phyloP scores from a whole-genome alignment of 2,329 filamentous ascomycete genomes.

The Exophiala sideris region DNA sequence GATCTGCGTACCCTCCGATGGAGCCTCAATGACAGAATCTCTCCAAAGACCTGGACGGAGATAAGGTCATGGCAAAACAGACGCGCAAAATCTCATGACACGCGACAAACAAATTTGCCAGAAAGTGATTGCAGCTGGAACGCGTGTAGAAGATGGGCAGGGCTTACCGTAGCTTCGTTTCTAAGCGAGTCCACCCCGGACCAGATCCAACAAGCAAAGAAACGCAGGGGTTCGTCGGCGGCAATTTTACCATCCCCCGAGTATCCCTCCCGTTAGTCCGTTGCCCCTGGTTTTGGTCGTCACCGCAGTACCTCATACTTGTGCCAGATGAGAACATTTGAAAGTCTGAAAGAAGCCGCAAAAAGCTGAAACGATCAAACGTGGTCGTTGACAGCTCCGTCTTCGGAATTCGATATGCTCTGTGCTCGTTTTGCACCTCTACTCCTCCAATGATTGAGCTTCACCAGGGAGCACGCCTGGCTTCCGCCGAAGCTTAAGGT shows the following conservation, averaged over 20 bases:
- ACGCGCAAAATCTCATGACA: slow-evolving; percentile 1
- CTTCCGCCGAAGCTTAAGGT: not conserved
- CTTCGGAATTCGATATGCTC: too few species aligned
- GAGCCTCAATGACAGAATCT: not conserved
- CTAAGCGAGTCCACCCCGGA: not conserved
- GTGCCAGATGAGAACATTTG: too few species aligned
- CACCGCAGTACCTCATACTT: not conserved
- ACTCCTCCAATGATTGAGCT: too few species aligned
- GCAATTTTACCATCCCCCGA: not conserved
- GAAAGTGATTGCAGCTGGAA: slow-evolving; percentile 1
- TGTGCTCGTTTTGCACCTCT: too few species aligned
- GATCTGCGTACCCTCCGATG: not conserved
- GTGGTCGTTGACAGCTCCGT: not conserved
- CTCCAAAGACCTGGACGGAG: too few species aligned
- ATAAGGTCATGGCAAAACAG: not conserved
- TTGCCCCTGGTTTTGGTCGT: not conserved
- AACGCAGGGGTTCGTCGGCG: not conserved
- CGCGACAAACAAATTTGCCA: slow-evolving; percentile 2
- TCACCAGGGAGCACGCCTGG: too few species aligned
- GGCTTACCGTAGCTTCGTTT: not conserved
- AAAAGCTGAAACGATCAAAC: not conserved
- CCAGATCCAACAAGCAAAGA: not conserved
- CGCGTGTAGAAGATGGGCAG: not conserved
- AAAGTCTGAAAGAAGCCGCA: not conserved
- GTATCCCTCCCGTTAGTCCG: not conserved